Conservation (phyloP, 306 rosid genomes). For the Vachellia pachyceras region DNA sequence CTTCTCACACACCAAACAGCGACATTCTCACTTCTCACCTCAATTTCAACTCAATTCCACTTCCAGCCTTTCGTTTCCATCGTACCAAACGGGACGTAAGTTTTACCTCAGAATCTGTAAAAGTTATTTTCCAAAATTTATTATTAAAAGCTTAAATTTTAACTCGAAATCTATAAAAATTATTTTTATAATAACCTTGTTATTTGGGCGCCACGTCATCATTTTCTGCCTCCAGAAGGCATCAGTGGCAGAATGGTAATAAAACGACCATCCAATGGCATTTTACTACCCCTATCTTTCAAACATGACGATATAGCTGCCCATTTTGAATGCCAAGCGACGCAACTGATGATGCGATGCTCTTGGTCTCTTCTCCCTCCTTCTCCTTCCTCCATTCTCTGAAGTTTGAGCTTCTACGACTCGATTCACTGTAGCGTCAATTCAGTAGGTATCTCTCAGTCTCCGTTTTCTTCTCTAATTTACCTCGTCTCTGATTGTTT, state of each 20-base stretch:
- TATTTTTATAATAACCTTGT: too few relatives aligned
- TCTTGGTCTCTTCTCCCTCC: background rate
- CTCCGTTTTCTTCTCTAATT: background rate
- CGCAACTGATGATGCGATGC: background rate
- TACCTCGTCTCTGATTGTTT: background rate
- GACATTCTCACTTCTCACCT: too few relatives aligned
- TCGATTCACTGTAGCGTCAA: constrained; percentile 29
- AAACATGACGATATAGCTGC: background rate
- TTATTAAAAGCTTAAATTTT: too few relatives aligned
- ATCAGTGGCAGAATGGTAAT: constrained; percentile 15
- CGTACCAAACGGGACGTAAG: too few relatives aligned
- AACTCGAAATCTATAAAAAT: too few relatives aligned
- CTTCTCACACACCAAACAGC: too few relatives aligned
- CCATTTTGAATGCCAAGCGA: background rate
- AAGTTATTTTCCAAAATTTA: too few relatives aligned
- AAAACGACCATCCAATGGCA: constrained; percentile 21
- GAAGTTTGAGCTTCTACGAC: constrained; percentile 2
- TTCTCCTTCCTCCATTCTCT: background rate
- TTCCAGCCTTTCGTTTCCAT: too few relatives aligned
- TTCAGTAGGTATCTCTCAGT: constrained; percentile 39
- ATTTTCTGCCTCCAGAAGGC: background rate
- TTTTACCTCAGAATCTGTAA: too few relatives aligned
- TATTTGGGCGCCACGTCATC: background rate
- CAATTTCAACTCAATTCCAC: too few relatives aligned
- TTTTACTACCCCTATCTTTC: background rate